A percentile compares a stretch with the other conserved stretches of the same genome.
phyloP scores from a whole-genome alignment of 2,329 filamentous ascomycete species.

The Zymoseptoria crescenta region DNA sequence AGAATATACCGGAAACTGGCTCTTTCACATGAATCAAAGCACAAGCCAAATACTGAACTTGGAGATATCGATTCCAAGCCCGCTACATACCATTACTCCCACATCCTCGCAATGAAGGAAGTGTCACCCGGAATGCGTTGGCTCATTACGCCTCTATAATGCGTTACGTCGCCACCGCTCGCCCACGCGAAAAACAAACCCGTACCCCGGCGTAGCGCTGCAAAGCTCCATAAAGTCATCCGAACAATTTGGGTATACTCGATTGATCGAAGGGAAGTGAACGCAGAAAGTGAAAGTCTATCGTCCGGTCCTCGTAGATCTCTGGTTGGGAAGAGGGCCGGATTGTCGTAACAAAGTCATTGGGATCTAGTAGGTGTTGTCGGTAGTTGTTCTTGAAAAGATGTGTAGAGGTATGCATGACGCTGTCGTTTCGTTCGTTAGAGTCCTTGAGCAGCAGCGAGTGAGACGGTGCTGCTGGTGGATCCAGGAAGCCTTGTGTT shows the following conservation, averaged over 20 bases:
- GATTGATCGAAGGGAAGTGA: neutral
- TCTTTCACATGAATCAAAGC: neutral
- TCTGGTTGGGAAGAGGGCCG: neutral
- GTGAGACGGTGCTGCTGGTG: neutral
- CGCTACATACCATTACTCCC: neutral
- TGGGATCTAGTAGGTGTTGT: neutral
- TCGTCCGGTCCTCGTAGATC: neutral
- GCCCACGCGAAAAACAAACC: neutral
- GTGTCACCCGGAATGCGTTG: neutral
- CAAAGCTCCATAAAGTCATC: neutral
- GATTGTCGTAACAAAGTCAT: neutral
- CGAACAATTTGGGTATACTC: slow-evolving; percentile 6
- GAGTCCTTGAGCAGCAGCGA: neutral
- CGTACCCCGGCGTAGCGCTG: neutral
- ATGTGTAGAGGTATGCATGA: neutral
- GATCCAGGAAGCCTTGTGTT: neutral
- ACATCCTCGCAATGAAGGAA: no score
- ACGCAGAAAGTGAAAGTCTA: slow-evolving; percentile 1
- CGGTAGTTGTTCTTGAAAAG: neutral
- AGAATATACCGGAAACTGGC: neutral
- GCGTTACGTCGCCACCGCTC: neutral
- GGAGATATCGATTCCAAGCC: neutral
- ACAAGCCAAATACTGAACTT: neutral
- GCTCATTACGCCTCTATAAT: neutral
- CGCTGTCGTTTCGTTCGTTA: neutral